These are phyloP conservation scores for Poterioochromonas sp. DNA, from an alignment of 352 stramenopile species.

Conservation along the genomic window DNA sequence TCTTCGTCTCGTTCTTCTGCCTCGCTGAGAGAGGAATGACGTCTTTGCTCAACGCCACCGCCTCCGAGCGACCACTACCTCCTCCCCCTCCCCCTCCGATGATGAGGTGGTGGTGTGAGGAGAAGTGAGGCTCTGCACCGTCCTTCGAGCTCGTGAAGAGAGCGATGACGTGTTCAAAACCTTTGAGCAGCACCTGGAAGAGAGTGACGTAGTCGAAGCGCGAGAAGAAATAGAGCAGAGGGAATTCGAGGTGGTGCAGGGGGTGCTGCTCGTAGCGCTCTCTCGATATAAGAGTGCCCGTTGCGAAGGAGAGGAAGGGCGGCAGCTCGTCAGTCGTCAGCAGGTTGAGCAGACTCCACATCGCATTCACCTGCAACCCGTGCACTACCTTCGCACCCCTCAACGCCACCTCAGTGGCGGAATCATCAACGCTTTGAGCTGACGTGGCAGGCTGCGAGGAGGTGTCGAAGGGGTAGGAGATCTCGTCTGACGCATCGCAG, in stretches of 20 bases:
- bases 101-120: not conserved
- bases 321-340: not conserved
- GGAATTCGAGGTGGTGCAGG: not conserved
- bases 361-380: too few species aligned
- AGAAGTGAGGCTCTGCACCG: not conserved
- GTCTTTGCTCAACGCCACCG: too few species aligned
- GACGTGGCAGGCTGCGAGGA: not conserved
- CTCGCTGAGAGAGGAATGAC: too few species aligned
- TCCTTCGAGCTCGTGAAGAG: not conserved
- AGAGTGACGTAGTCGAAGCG: not conserved
- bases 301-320: not conserved
- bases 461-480: not conserved
- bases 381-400: too few species aligned
- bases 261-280: too few species aligned
- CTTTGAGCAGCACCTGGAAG: not conserved
- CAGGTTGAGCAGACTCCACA: too few species aligned
- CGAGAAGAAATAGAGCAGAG: not conserved
- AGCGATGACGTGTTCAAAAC: not conserved
- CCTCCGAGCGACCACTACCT: not conserved
- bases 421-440: too few species aligned
- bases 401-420: too few species aligned
- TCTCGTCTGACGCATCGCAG: not conserved
- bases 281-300: not conserved
- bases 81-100: too few species aligned
- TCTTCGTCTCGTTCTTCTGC: not conserved